phyloP scores from a whole-genome alignment of 306 rosid genomes.

The Ochetophila trinervis region DNA sequence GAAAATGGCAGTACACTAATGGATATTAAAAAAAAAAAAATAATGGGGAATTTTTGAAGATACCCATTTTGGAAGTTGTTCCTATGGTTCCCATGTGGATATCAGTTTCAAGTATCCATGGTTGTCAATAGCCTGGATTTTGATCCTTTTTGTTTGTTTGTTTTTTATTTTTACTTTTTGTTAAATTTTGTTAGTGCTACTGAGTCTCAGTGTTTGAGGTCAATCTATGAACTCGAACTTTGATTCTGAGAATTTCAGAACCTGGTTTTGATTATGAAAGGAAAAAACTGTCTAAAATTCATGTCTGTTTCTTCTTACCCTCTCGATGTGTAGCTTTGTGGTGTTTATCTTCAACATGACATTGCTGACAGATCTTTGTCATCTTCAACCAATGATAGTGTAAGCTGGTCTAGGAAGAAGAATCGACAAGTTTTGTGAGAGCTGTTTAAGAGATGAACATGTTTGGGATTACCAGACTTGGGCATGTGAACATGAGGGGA shows the following conservation, averaged over 20 bases:
- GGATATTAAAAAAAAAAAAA: background rate
- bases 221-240: constrained; percentile 11
- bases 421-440: constrained; percentile 15
- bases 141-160: background rate
- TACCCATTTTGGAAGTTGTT: constrained; percentile 16
- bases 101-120: constrained; percentile 26
- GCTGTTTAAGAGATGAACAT: constrained; percentile 36
- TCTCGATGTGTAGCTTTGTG: background rate
- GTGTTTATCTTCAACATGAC: constrained; percentile 27
- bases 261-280: constrained; percentile 7
- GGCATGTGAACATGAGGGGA: constrained; percentile 22
- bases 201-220: constrained; percentile 31
- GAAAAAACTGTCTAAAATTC: background rate
- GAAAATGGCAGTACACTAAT: background rate
- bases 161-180: background rate
- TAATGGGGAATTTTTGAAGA: constrained; percentile 9
- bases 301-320: background rate
- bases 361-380: constrained; percentile 36
- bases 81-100: constrained; percentile 29
- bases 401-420: constrained; percentile 25
- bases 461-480: constrained; percentile 27
- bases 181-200: background rate
- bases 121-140: constrained; percentile 11
- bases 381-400: constrained; percentile 22
- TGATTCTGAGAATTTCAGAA: constrained; percentile 23